phyloP scores from a whole-genome alignment of 2,329 filamentous ascomycete species.

The Sporothrix schenckii region DNA sequence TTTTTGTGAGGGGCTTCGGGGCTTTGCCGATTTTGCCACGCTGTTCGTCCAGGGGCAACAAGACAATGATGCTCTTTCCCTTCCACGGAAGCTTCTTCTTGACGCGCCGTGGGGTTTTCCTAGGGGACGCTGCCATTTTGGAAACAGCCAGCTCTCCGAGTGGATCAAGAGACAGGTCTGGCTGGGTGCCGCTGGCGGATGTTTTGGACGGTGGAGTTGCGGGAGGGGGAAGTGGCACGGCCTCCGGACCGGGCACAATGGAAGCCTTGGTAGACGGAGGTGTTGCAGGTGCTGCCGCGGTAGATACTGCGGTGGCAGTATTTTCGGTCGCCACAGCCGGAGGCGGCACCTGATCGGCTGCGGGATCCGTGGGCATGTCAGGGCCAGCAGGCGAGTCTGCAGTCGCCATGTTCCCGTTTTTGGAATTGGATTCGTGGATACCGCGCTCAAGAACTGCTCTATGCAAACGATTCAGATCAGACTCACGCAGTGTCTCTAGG shows the following conservation, averaged over 20 bases:
- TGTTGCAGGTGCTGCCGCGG: slow-evolving; percentile 15
- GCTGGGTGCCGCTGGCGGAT: background rate
- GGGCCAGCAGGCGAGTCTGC: slow-evolving; percentile 21
- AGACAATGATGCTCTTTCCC: slow-evolving; percentile 72
- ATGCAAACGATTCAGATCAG: slow-evolving; percentile 38
- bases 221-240: slow-evolving; percentile 7
- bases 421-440: background rate
- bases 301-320: background rate
- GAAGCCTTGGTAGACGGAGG: slow-evolving; percentile 8
- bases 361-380: slow-evolving; percentile 3
- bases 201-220: slow-evolving; percentile 27
- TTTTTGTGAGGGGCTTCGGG: slow-evolving; percentile 57
- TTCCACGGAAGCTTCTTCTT: slow-evolving; percentile 76
- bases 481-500: slow-evolving; percentile 58
- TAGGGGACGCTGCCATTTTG: slow-evolving; percentile 39
- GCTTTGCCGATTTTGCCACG: slow-evolving; percentile 61
- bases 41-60: slow-evolving; percentile 68
- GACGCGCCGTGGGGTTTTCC: slow-evolving; percentile 56
- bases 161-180: slow-evolving; percentile 18
- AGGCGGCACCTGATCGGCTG: background rate
- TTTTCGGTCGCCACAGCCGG: background rate
- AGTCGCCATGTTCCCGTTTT: slow-evolving; percentile 16
- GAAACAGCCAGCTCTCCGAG: slow-evolving; percentile 27
- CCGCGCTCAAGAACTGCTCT: slow-evolving; percentile 1
- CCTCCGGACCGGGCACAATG: background rate